Conservation (phyloP, 2,329 filamentous ascomycete species). For the Chaetomium sp. region DNA sequence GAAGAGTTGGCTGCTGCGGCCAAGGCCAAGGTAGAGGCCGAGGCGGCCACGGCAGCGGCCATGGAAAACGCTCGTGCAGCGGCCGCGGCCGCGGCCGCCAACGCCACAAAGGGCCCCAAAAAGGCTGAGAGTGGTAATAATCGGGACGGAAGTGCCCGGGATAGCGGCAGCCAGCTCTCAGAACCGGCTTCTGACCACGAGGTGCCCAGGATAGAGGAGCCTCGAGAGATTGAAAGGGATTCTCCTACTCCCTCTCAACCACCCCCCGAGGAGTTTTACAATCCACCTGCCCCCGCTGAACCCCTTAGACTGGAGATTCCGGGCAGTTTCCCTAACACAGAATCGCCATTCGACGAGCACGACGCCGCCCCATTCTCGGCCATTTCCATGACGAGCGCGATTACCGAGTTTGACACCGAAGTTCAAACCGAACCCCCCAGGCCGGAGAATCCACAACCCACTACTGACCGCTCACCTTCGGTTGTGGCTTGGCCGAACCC, state of each 20-base stretch:
- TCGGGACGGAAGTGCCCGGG: not conserved
- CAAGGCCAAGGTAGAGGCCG: constrained; percentile 35
- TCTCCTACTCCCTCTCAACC: constrained; percentile 10
- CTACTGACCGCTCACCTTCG: constrained; percentile 14
- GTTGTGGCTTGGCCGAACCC: constrained; percentile 7
- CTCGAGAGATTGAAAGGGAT: constrained; percentile 11
- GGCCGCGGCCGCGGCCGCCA: constrained; percentile 5
- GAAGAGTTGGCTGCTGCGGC: constrained; percentile 44
- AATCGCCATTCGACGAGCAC: constrained; percentile 30
- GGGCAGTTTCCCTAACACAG: constrained; percentile 49
- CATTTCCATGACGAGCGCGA: constrained; percentile 51
- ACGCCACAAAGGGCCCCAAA: constrained; percentile 1
- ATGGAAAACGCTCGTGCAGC: constrained; percentile 19
- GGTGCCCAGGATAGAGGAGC: constrained; percentile 8
- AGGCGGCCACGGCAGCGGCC: constrained; percentile 28
- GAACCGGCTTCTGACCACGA: constrained; percentile 8
- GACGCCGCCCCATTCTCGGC: constrained; percentile 52
- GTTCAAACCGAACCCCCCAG: constrained; percentile 53
- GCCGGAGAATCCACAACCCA: constrained; percentile 18
- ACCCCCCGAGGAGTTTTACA: constrained; percentile 4
- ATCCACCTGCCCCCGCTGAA: constrained; percentile 33
- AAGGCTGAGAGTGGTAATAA: no score
- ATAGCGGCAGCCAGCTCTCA: not conserved
- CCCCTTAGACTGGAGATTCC: constrained; percentile 63
- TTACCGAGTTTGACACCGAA: constrained; percentile 68